Evolutionary conservation across 2,329 filamentous ascomycete genomes (phyloP), one percentile per base, ranked within the genome.

Genomic region (Drechslera avenae): DNA sequence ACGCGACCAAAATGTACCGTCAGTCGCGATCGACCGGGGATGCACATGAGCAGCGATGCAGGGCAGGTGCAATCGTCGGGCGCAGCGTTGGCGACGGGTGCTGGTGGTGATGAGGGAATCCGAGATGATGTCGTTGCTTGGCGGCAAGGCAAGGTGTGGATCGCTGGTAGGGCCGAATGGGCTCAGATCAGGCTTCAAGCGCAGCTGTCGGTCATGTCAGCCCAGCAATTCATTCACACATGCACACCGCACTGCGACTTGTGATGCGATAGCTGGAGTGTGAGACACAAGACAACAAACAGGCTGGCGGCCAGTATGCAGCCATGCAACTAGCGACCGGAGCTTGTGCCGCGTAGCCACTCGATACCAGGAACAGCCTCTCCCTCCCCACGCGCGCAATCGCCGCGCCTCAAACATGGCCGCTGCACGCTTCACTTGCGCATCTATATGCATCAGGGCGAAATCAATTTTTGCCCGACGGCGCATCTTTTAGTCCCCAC

Each of bases 61-160:
- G 44, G 10, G 35, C 32, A 43, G 50, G 41, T 26, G 49, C 44
- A 42, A 23, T 39, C 26, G 48, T 41, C 10, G 21, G 32, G 23
- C 26, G 46, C 50, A 36, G 45, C 36, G 41, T 32, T 12, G 34
- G 16, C 34, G 44, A 41, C 16, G 42, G 34, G 37, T 16, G 44
- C 17, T 36, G 52, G 52, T 46, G 52, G 46, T 37, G 55, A 43
- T 37, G 44, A 50, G 53, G 36, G 53, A 50, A 50, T 40, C 39
- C 37, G 50, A 55, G 42, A 66, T 66, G 62, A 65, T 65, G 62
- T 66, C 52, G 54, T 62, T 52, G 39, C 59, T 65, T 64, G 62
- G 60, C 60, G 31, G 39, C 39, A 33, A 42, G 46, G 46, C 43
- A 34, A 32, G 28, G 26, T 35, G 51, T 44, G 42, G 52, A 60